Evolutionary conservation across 129 eudicot species (phyloP), one percentile per base, ranked within the genome.

Genomic region (Artemisia tridentata): DNA sequence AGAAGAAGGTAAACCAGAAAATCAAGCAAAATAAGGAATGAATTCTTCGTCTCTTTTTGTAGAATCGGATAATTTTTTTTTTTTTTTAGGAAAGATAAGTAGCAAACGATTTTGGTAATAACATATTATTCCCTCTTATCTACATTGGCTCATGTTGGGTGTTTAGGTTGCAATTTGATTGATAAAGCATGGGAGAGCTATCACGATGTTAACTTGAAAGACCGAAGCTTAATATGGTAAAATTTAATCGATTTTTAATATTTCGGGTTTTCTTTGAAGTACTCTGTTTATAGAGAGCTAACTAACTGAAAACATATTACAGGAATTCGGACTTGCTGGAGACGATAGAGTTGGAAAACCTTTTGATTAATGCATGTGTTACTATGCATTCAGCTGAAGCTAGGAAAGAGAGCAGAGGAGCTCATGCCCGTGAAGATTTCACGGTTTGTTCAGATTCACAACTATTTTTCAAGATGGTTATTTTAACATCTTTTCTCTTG

Each of bases 301-400:
- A 17, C 12, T 76, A 11, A 29, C n/a, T 23, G 50, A 68, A 65
- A 6, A 19, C 23, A 20, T 63, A 25, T 67, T 76, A 8, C 74
- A 89, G 98, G 98, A 92, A 92, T 81, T 84, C 98, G n/a, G 98
- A 92, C 82, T 85, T 92, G 90, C 66, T 92, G 48, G 98, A 92
- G 80, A 89, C 95, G 9, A 67, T 92, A 41, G 98, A 92, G 83
- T 78, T 92, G 75, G 98, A 92, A 67, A 92, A 92, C 75, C 90
- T 92, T 51, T 80, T 92, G 74, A 92, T 92, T 21, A 92, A 92
- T 78, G 96, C 96, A 14, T 81, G 95, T 57, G 75, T 92, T 65
- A 89, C 96, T 62, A 92, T 92, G 98, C 98, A 92, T 85, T 92
- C 98, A 47, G 98, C 98, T 73, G 98, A 92, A 81, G 98, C 98